Base-by-base conservation (phyloP, 805 yeast species). In the Clavispora carvajalis region DNA sequence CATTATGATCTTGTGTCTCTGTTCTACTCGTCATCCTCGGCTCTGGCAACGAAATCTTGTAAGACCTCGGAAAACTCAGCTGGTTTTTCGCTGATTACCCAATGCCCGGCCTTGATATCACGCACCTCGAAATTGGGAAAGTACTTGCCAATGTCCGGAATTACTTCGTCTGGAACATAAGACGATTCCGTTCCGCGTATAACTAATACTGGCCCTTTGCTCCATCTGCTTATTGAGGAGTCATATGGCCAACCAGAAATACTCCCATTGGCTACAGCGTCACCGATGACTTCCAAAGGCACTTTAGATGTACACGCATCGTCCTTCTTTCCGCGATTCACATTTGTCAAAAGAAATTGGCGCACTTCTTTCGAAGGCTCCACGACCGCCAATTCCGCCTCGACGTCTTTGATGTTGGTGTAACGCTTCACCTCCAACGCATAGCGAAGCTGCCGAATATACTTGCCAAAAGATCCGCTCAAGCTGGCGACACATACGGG, bases 1-100 rank as follows among this genome's bases (percentile, higher is more conserved):
- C n/a, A n/a, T n/a, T n/a, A n/a, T n/a, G n/a, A n/a, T n/a, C n/a
- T n/a, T n/a, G n/a, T n/a, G n/a, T n/a, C n/a, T n/a, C 13, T 25
- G 10, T 12, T n/a, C 7, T n/a, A 13, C n/a, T 33, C 18, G 19
- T 46, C 49, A 37, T 69, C 74, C 46, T 69, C 75, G 38, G 63
- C 59, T 37, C 66, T 57, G 41, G 77, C 79, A 5, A 87, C 69
- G 63, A 80, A 90, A 22, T 82, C 83, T 22, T 69, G 71, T 12
- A 85, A 77, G 6, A 65, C 62, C 3, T 71, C 76, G 18, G 86
- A 67, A 47, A 91, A 88, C 54, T 82, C 95, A 7, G 67, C 52
- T 1, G 98, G 96, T 49, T 83, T 82, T 55, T 91, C 97, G 30
- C 87, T 78, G 48, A 87, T 87, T 12, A 90, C 76, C 96, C 97